A percentile compares a stretch with the other conserved stretches of the same genome.
These are phyloP conservation scores for Suillus plorans DNA, from an alignment of 768 basidiomycete genomes.

Conservation along the genomic window DNA sequence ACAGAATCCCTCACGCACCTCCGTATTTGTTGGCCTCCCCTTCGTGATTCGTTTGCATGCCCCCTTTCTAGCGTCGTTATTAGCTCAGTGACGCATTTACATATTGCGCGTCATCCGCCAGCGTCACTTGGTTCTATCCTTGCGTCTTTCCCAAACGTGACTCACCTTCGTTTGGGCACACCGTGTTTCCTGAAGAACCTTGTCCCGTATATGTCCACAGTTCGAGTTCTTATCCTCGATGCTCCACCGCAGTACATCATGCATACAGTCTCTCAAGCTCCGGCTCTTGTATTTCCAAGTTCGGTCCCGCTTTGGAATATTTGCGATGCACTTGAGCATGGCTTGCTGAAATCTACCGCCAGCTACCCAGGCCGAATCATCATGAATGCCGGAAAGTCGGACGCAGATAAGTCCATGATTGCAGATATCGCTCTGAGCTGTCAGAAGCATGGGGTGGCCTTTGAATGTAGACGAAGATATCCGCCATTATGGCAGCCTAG, in stretches of 20 bases:
- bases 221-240: slow-evolving; percentile 9
- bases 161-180: slow-evolving; percentile 7
- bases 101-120: slow-evolving; percentile 7
- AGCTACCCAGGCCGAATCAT: not conserved
- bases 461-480: slow-evolving; percentile 9
- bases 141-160: slow-evolving; percentile 8
- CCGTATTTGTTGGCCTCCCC: slow-evolving; percentile 8
- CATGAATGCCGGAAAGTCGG: slow-evolving; percentile 4
- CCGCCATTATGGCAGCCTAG: not conserved
- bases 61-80: not conserved
- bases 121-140: slow-evolving; percentile 8
- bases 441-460: not conserved
- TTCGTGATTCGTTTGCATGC: slow-evolving; percentile 4
- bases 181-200: slow-evolving; percentile 11
- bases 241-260: slow-evolving; percentile 5
- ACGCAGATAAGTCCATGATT: not conserved
- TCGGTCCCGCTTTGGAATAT: slow-evolving; percentile 8
- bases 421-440: slow-evolving; percentile 2
- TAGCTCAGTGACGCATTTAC: slow-evolving; percentile 5
- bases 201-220: slow-evolving; percentile 4
- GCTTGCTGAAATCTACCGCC: not conserved
- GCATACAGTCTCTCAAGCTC: not conserved
- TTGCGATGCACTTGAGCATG: slow-evolving; percentile 6
- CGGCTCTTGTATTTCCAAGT: slow-evolving; percentile 1
- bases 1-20: slow-evolving; percentile 5